Percentiles rank a stretch among this genome's conserved stretches.
These are phyloP conservation scores for Myxozyma neglecta DNA, from an alignment of 805 yeast species.

Conservation along the genomic window DNA sequence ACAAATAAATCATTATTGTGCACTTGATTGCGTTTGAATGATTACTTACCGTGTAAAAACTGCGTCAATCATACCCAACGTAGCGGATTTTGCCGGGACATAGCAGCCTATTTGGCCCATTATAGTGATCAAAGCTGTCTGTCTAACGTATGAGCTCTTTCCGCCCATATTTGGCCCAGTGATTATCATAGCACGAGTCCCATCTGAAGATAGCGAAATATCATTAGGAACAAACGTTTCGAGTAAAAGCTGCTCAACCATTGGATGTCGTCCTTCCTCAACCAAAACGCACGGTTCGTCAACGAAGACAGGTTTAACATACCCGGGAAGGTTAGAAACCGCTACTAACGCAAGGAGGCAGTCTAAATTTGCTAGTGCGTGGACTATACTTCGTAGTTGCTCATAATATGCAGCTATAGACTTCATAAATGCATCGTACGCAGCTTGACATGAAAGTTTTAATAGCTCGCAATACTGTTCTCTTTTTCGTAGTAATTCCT, in stretches of 20 bases:
- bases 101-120: constrained; percentile 78
- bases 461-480: constrained; percentile 63
- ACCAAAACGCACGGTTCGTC: constrained; percentile 51
- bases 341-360: constrained; percentile 66
- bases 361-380: constrained; percentile 58
- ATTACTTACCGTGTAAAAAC: constrained; percentile 43
- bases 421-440: constrained; percentile 46
- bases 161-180: constrained; percentile 86
- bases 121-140: constrained; percentile 65
- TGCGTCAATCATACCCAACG: constrained; percentile 65
- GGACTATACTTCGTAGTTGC: constrained; percentile 47
- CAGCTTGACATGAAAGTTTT: constrained; percentile 48
- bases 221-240: constrained; percentile 65
- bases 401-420: constrained; percentile 45
- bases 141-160: constrained; percentile 73
- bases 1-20: constrained; percentile 39
- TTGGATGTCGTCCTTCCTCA: constrained; percentile 63
- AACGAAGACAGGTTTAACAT: constrained; percentile 53
- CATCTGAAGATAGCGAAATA: constrained; percentile 49
- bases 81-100: constrained; percentile 65
- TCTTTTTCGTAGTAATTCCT: constrained; percentile 52
- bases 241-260: constrained; percentile 52
- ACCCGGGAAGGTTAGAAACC: constrained; percentile 52
- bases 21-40: neutral
- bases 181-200: constrained; percentile 58